A percentile compares a stretch with the other conserved stretches of the same genome.
phyloP scores from a whole-genome alignment of 106 monocot species.

The Alisma plantagoaquatica region DNA sequence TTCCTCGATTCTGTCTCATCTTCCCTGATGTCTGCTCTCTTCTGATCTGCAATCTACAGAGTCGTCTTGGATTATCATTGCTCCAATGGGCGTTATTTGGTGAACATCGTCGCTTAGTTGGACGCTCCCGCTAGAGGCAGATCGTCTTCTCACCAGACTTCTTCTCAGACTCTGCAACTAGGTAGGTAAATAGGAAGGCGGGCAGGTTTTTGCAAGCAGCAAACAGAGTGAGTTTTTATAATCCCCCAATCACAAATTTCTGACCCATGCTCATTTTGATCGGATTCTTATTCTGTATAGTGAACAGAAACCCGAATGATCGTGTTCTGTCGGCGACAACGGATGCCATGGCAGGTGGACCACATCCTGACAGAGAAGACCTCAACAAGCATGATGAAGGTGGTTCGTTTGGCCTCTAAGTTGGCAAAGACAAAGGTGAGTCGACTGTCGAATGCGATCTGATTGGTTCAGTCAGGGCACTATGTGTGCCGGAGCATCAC shows the following conservation, averaged over 20 bases:
- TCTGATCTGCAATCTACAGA: no score
- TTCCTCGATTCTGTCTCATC: no score
- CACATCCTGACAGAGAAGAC: not conserved
- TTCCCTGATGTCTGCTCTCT: no score
- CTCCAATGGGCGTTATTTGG: no score
- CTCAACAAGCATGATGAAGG: not conserved
- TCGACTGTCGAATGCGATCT: no score
- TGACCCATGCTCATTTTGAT: not conserved
- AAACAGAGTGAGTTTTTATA: not conserved
- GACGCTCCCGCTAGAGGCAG: no score
- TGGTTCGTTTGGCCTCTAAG: not conserved
- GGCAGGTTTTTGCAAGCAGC: not conserved
- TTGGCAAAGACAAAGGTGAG: not conserved
- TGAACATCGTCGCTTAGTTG: no score
- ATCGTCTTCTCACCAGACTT: not conserved
- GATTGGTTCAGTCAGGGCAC: no score
- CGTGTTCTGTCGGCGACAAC: not conserved
- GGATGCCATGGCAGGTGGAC: not conserved
- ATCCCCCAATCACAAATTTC: not conserved
- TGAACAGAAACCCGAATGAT: not conserved
- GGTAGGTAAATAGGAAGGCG: not conserved
- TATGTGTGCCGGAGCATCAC: no score
- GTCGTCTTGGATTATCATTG: no score
- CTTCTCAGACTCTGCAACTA: not conserved
- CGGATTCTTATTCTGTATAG: not conserved